Evolutionary conservation across 2,329 filamentous ascomycete species (phyloP).

Genomic region (Lecanicillium sp.): DNA sequence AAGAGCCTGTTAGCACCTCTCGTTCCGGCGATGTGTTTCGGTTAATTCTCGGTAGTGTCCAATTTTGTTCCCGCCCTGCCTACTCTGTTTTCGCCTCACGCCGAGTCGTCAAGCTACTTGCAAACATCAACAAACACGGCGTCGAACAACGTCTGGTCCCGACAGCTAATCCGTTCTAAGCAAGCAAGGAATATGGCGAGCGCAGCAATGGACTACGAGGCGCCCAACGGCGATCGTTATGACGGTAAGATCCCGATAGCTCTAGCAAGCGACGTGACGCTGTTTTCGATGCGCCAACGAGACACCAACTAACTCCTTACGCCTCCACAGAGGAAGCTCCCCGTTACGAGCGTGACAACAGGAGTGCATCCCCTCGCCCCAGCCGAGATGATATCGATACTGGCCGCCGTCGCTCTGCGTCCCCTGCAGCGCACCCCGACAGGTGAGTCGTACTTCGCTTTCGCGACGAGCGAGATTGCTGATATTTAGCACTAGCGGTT

Average conservation of each 20-base stretch:
- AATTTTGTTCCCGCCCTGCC: conserved; percentile 2
- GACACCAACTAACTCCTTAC: not conserved
- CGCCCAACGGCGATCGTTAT: conserved; percentile 60
- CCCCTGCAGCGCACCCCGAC: conserved; percentile 49
- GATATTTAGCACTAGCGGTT: conserved; percentile 28
- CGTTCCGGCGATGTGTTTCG: not conserved
- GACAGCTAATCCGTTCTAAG: conserved; percentile 1
- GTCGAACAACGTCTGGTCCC: not conserved
- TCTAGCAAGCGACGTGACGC: no score
- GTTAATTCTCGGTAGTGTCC: not conserved
- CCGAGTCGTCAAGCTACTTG: not conserved
- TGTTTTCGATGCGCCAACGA: not conserved
- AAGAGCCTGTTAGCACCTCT: not conserved
- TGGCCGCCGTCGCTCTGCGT: conserved; percentile 55
- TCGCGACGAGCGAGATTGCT: not conserved
- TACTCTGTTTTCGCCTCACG: conserved; percentile 9
- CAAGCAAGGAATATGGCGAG: conserved; percentile 47
- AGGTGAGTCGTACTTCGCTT: conserved; percentile 11
- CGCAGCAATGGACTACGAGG: conserved; percentile 65
- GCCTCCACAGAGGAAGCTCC: conserved; percentile 51
- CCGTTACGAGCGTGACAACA: conserved; percentile 61
- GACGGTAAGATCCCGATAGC: conserved; percentile 46
- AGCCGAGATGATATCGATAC: conserved; percentile 56
- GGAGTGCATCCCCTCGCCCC: conserved; percentile 59
- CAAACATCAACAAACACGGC: conserved; percentile 12